Conservation (phyloP, 2,329 filamentous ascomycete genomes). For the Aspergillus brunneoviolaceus region DNA sequence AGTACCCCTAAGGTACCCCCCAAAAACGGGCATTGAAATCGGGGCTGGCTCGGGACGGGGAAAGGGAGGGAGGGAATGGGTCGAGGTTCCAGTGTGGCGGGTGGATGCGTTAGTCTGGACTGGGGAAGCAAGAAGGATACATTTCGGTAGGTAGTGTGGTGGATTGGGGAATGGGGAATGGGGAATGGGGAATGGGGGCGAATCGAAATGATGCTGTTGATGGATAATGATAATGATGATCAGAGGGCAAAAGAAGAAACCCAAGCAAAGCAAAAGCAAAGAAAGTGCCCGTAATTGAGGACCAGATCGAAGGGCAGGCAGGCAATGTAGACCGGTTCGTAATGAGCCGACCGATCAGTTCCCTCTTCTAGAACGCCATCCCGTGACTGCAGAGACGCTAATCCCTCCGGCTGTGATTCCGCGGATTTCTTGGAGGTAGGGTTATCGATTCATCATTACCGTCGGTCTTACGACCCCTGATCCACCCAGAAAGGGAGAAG, state of each 20-base stretch:
- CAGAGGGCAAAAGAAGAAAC: neutral
- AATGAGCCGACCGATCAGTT: slow-evolving; percentile 5
- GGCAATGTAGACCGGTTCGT: neutral
- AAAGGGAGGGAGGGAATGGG: neutral
- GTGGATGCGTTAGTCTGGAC: slow-evolving; percentile 15
- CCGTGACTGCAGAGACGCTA: neutral
- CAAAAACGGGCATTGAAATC: neutral
- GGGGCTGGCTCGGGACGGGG: slow-evolving; percentile 11
- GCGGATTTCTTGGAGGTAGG: neutral
- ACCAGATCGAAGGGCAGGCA: too few species aligned
- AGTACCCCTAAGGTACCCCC: neutral
- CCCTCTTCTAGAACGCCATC: slow-evolving; percentile 8
- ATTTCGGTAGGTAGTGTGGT: too few species aligned
- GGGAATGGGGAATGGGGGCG: neutral
- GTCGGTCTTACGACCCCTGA: neutral
- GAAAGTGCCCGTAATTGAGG: too few species aligned
- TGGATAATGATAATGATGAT: neutral
- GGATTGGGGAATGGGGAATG: neutral
- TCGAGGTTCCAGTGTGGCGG: slow-evolving; percentile 15
- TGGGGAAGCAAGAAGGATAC: neutral
- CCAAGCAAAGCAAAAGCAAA: too few species aligned
- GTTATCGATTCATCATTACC: neutral
- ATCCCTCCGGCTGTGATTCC: slow-evolving; percentile 5
- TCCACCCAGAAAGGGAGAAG: neutral
- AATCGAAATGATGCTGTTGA: neutral